Conservation (phyloP, 164 flowering plant species). For the Umbilicus rupestris region DNA sequence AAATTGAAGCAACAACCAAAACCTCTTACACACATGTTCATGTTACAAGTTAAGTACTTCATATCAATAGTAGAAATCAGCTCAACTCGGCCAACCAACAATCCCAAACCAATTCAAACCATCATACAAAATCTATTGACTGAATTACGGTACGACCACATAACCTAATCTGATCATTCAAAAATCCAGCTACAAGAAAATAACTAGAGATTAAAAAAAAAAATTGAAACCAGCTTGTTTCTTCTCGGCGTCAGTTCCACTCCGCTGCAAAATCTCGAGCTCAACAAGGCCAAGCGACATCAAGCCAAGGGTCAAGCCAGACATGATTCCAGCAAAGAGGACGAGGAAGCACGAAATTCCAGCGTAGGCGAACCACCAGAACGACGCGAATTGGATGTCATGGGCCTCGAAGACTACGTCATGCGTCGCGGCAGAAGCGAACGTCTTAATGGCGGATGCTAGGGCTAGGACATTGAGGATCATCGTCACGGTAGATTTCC, state of each 20-base stretch:
- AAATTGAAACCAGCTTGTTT: slow-evolving; percentile 16
- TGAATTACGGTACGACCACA: no score
- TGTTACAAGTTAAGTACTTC: no score
- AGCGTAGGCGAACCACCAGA: slow-evolving; percentile 16
- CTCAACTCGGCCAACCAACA: no score
- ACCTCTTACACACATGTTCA: no score
- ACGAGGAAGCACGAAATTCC: slow-evolving; percentile 17
- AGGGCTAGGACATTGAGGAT: neutral
- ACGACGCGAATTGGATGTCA: slow-evolving; percentile 12
- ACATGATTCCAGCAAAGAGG: slow-evolving; percentile 21
- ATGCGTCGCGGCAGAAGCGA: neutral
- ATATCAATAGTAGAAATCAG: no score
- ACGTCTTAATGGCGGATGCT: slow-evolving; percentile 1
- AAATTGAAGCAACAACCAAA: no score
- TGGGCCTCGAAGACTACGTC: slow-evolving; percentile 15
- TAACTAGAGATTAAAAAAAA: neutral
- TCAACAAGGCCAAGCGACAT: slow-evolving; percentile 26
- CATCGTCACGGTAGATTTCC: neutral
- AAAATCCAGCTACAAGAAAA: neutral
- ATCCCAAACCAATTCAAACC: no score
- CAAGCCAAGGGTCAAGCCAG: slow-evolving; percentile 17
- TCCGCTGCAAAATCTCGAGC: slow-evolving; percentile 18
- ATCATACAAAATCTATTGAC: no score
- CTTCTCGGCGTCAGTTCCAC: slow-evolving; percentile 17
- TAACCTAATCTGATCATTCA: no score